Conservation (phyloP, 768 basidiomycete species). For the Lactarius hengduanensis region DNA sequence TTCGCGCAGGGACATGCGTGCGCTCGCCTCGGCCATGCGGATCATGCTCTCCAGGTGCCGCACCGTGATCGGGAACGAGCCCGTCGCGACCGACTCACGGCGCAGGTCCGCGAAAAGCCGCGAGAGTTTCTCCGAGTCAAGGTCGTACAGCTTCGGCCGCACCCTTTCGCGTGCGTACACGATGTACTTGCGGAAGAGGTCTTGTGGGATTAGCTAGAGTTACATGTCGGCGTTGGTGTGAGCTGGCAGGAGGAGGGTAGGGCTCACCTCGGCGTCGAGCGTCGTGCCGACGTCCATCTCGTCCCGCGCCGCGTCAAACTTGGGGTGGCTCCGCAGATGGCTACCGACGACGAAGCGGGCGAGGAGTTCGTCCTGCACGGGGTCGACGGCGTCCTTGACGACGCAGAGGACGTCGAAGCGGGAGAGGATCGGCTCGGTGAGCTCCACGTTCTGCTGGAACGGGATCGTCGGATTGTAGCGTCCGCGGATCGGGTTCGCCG, state of each 20-base stretch:
- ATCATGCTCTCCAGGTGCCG: slow-evolving; percentile 99
- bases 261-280: slow-evolving; percentile 83
- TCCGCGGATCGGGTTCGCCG: slow-evolving; percentile 96
- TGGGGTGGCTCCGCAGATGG: slow-evolving; percentile 91
- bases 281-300: slow-evolving; percentile 93
- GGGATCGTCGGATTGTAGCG: slow-evolving; percentile 98
- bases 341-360: slow-evolving; percentile 98
- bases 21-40: slow-evolving; percentile 97
- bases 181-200: slow-evolving; percentile 94
- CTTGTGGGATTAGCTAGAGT: slow-evolving; percentile 90
- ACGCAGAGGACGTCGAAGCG: slow-evolving; percentile 98
- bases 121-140: slow-evolving; percentile 94
- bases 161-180: slow-evolving; percentile 97
- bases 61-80: slow-evolving; percentile 98
- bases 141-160: slow-evolving; percentile 87
- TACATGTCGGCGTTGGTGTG: slow-evolving; percentile 3
- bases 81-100: slow-evolving; percentile 93
- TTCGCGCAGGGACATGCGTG: slow-evolving; percentile 97
- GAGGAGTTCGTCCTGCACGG: slow-evolving; percentile 93
- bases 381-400: slow-evolving; percentile 96
- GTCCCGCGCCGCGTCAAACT: slow-evolving; percentile 81
- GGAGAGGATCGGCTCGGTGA: slow-evolving; percentile 97
- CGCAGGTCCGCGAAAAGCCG: slow-evolving; percentile 94
- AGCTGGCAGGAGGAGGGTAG: too few relatives aligned
- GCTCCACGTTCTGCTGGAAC: slow-evolving; percentile 96